Evolutionary conservation across 2,329 filamentous ascomycete genomes (phyloP).

Genomic region (Hortaea werneckii): DNA sequence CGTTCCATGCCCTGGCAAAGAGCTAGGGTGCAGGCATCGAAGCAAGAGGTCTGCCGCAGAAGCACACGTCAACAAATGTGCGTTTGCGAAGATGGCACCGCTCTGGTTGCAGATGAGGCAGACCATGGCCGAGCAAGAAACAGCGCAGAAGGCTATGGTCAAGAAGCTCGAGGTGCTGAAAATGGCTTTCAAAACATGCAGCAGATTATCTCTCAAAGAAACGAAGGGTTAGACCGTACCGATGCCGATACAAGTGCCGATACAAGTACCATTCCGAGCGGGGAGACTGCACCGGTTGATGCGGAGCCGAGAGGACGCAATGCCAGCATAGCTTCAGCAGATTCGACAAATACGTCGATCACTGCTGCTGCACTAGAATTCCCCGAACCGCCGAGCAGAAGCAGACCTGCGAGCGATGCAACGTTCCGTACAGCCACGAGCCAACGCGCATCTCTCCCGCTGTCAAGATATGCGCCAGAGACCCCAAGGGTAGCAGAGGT

Average conservation of each 20-base stretch:
- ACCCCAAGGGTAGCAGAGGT: constrained; percentile 13
- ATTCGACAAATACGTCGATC: not conserved
- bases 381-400: not conserved
- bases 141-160: constrained; percentile 31
- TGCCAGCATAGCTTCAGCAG: not conserved
- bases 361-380: not conserved
- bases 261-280: constrained; percentile 5
- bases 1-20: constrained; percentile 33
- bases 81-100: constrained; percentile 38
- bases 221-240: constrained; percentile 8
- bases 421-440: not conserved
- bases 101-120: constrained; percentile 33
- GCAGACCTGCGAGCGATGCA: not conserved
- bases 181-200: constrained; percentile 34
- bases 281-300: constrained; percentile 1
- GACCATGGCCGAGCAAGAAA: constrained; percentile 34
- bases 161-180: constrained; percentile 37
- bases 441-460: not conserved
- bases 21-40: constrained; percentile 33
- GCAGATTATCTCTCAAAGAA: constrained; percentile 25
- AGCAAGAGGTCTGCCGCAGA: constrained; percentile 31
- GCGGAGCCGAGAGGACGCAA: not conserved
- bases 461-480: constrained; percentile 8
- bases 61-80: constrained; percentile 32
- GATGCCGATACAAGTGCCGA: constrained; percentile 12